Evolutionary conservation across 1,139 yeast genomes (phyloP).

Genomic region (Maudiozyma humilis): DNA sequence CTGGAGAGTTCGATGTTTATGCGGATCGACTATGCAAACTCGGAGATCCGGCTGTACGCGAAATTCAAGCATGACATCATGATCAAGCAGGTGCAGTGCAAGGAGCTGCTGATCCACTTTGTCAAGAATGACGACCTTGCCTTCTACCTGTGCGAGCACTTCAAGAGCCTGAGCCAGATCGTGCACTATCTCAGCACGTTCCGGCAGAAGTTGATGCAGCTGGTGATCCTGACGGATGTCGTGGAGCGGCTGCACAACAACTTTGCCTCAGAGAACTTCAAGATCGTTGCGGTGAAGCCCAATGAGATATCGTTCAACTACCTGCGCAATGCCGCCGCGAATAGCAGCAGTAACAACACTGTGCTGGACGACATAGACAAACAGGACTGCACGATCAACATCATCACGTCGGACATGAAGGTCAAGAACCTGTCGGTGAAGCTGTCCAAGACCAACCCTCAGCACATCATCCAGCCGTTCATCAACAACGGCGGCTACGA

Average conservation of each 20-base stretch:
- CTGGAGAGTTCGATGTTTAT: slow-evolving; percentile 29
- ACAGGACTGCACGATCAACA: slow-evolving; percentile 30
- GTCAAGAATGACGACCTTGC: slow-evolving; percentile 23
- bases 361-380: slow-evolving; percentile 11
- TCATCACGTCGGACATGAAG: slow-evolving; percentile 23
- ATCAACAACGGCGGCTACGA: slow-evolving; percentile 24
- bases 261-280: slow-evolving; percentile 28
- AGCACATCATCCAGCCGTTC: slow-evolving; percentile 30
- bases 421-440: slow-evolving; percentile 27
- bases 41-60: slow-evolving; percentile 28
- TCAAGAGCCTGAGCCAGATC: slow-evolving; percentile 24
- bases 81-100: slow-evolving; percentile 28
- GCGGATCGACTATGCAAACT: slow-evolving; percentile 26
- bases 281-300: slow-evolving; percentile 27
- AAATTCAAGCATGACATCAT: slow-evolving; percentile 28
- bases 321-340: slow-evolving; percentile 19
- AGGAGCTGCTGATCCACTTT: slow-evolving; percentile 26
- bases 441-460: slow-evolving; percentile 29
- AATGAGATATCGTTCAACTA: slow-evolving; percentile 32
- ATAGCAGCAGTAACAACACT: not conserved
- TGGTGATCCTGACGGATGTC: slow-evolving; percentile 30
- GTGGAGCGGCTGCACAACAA: slow-evolving; percentile 29
- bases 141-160: slow-evolving; percentile 25
- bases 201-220: slow-evolving; percentile 29
- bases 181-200: slow-evolving; percentile 27